Evolutionary conservation across 257 asterid species (phyloP).

Genomic region (Scutellaria minor): DNA sequence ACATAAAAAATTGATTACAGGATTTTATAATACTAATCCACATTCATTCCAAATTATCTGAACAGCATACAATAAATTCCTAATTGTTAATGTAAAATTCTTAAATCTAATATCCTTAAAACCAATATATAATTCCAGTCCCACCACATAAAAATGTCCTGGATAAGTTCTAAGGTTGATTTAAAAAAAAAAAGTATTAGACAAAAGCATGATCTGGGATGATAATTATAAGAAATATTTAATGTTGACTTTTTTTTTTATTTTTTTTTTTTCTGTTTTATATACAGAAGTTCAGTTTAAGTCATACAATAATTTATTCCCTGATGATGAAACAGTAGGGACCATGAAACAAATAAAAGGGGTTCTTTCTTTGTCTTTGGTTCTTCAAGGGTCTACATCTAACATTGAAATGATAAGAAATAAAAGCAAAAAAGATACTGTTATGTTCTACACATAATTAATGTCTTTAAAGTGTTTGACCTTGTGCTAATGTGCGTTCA

Average conservation of each 20-base stretch:
- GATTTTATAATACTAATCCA: not conserved
- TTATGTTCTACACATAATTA: slow-evolving; percentile 9
- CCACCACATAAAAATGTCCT: slow-evolving; percentile 6
- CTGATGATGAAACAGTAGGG: slow-evolving; percentile 34
- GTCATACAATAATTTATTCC: slow-evolving; percentile 33
- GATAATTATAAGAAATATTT: slow-evolving; percentile 40
- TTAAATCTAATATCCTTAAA: not conserved
- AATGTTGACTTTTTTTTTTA: slow-evolving; percentile 34
- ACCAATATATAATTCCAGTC: not conserved
- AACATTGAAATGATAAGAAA: slow-evolving; percentile 18
- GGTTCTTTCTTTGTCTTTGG: slow-evolving; percentile 28
- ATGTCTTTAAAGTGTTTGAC: slow-evolving; percentile 15
- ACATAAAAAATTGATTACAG: too few relatives aligned
- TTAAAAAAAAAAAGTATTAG: slow-evolving; percentile 17
- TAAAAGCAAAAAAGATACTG: not conserved
- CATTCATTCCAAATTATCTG: not conserved
- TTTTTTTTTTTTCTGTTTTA: not conserved
- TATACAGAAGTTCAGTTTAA: slow-evolving; percentile 16
- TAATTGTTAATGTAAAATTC: not conserved
- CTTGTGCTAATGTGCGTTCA: not conserved
- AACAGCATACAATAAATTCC: not conserved
- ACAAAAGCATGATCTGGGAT: slow-evolving; percentile 41
- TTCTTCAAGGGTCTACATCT: slow-evolving; percentile 34
- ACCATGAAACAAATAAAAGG: slow-evolving; percentile 33
- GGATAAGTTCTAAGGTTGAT: slow-evolving; percentile 10